Conservation (phyloP, 805 yeast genomes). For the Kodamaea lidongshanica region DNA sequence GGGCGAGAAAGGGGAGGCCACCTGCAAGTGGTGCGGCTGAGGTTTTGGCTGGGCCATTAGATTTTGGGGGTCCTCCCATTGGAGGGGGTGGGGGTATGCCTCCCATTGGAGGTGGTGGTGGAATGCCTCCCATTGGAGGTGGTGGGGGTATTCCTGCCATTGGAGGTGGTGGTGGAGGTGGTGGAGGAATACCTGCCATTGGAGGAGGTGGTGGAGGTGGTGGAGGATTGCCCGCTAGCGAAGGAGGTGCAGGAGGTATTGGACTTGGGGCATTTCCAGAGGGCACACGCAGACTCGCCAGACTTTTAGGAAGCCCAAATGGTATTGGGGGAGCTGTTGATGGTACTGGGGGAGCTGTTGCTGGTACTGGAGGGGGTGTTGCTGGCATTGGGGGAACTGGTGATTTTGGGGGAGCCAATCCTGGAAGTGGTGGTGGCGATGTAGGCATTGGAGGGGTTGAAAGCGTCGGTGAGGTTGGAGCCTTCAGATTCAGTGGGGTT, state of each 20-base stretch:
- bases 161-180: constrained; percentile 10
- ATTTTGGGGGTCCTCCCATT: constrained; percentile 3
- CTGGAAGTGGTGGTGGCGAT: constrained; percentile 14
- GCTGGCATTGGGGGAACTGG: constrained; percentile 6
- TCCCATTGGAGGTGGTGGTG: constrained; percentile 12
- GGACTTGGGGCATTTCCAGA: constrained; percentile 18
- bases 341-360: constrained; percentile 2
- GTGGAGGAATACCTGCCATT: constrained; percentile 8
- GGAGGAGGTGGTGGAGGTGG: constrained; percentile 14
- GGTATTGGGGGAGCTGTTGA: constrained; percentile 12
- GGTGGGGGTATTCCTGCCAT: constrained; percentile 13
- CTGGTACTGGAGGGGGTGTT: constrained; percentile 1
- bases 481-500: constrained; percentile 5
- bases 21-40: constrained; percentile 30
- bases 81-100: constrained; percentile 14
- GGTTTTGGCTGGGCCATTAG: constrained; percentile 8
- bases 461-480: constrained; percentile 7
- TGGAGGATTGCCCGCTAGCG: constrained; percentile 6
- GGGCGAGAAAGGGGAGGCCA: constrained; percentile 42
- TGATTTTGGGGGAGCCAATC: constrained; percentile 6
- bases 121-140: constrained; percentile 13
- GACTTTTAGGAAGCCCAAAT: constrained; percentile 18
- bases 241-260: constrained; percentile 10
- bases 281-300: constrained; percentile 17
- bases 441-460: constrained; percentile 7